A percentile compares a stretch with the other conserved stretches of the same genome.
phyloP scores from a whole-genome alignment of 257 asterid genomes.

The Fraxinus excelsior region DNA sequence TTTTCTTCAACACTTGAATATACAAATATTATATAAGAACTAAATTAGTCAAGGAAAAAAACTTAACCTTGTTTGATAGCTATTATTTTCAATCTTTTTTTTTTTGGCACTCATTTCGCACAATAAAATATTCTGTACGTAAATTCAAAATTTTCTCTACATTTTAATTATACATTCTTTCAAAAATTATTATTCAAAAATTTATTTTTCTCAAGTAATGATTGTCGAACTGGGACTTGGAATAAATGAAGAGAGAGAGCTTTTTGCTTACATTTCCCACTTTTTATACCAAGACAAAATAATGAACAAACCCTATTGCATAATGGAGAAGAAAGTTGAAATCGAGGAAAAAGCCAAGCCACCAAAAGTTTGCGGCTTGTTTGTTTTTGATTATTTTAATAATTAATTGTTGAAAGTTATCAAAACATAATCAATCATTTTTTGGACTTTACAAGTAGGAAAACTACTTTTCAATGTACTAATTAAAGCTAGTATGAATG shows the following conservation, averaged over 20 bases:
- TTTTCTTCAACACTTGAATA: background rate
- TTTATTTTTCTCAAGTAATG: no score
- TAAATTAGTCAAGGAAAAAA: no score
- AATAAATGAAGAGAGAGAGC: background rate
- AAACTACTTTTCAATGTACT: background rate
- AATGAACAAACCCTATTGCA: background rate
- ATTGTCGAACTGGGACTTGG: no score
- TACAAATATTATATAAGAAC: no score
- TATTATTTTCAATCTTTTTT: no score
- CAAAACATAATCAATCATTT: background rate
- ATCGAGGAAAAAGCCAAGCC: background rate
- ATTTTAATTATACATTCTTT: no score
- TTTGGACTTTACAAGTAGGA: slow-evolving; percentile 2
- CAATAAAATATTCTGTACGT: no score
- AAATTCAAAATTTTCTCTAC: no score
- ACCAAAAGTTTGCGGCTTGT: background rate
- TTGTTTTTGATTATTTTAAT: background rate
- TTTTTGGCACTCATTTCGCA: no score
- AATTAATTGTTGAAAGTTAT: background rate
- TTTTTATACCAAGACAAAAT: background rate
- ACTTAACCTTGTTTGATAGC: no score
- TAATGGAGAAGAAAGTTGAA: background rate
- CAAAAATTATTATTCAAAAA: no score
- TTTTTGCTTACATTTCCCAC: background rate
- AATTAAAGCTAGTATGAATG: background rate